Percentiles rank a stretch among this genome's conserved stretches.
phyloP scores from a whole-genome alignment of 1,284 basidiomycete species.

The Cronartium quercuum region DNA sequence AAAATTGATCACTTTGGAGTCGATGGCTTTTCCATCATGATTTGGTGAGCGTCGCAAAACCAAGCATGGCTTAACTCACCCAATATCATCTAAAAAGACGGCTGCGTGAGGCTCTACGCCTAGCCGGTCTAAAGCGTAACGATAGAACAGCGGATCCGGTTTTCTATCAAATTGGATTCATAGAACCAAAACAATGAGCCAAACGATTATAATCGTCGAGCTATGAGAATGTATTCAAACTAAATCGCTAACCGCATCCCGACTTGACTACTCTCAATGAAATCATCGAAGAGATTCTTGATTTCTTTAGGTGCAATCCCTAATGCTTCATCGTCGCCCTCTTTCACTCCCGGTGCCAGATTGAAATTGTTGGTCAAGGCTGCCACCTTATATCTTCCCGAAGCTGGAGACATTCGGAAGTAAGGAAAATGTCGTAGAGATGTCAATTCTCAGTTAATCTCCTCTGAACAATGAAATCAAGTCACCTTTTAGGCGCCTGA shows the following conservation, averaged over 20 bases:
- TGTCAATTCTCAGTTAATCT: background rate
- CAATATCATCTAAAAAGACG: slow-evolving; percentile 51
- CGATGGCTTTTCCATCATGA: background rate
- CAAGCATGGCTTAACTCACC: slow-evolving; percentile 36
- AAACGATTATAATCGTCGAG: background rate
- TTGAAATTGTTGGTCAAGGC: slow-evolving; percentile 50
- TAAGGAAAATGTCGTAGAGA: background rate
- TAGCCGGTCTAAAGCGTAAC: slow-evolving; percentile 47
- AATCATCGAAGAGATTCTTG: slow-evolving; percentile 47
- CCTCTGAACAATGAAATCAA: background rate
- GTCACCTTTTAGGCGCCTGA: slow-evolving; percentile 42
- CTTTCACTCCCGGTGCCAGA: slow-evolving; percentile 43
- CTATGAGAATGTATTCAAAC: background rate
- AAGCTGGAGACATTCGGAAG: slow-evolving; percentile 40
- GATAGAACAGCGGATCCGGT: slow-evolving; percentile 49
- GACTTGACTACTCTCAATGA: slow-evolving; percentile 49
- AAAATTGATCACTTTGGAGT: background rate
- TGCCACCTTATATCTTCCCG: slow-evolving; percentile 46
- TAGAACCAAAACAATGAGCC: background rate
- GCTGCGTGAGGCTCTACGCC: slow-evolving; percentile 46
- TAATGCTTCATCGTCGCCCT: slow-evolving; percentile 43
- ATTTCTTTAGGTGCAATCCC: slow-evolving; percentile 41
- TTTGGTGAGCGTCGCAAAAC: background rate
- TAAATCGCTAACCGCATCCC: slow-evolving; percentile 45
- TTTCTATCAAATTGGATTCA: slow-evolving; percentile 43